Evolutionary conservation across 495 filamentous ascomycete genomes (phyloP), one percentile per base, ranked within the genome.

Genomic region (Penicillium paxilli): DNA sequence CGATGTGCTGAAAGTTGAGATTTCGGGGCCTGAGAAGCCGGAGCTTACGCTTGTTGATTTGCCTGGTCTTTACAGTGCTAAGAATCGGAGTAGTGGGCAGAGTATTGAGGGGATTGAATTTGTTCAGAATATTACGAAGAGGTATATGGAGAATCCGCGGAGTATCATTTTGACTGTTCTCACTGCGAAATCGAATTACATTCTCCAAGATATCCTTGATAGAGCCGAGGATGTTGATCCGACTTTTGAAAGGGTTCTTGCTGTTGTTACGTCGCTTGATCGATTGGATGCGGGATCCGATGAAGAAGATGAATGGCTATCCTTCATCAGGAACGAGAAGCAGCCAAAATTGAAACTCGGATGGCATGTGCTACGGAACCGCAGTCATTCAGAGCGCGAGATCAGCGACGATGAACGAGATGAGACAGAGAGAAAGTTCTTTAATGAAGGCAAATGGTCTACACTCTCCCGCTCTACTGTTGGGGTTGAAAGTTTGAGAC

Each of bases 311-410:
- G 14, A 17, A 9, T 55, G 19, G 54, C 49, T 89, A 1, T 60
- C 77, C 0, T 68, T 88, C 0, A 76, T 84, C 0, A 63, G 69
- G 23, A 92, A 91, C 54, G 70, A 81, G 24, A 80, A 90, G 46
- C 69, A 86, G 14, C 65, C 59, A 14, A 32, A 32, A 17, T 81
- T 92, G 44, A 70, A 78, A 20, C 78, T 90, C 3, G 87, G 86
- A 4, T 91, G 85, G 86, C 85, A 90, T 65, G 80, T 86, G 3
- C 63, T 92, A 20, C 80, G 80, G 7, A 90, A 89, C 55, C 73
- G 81, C 2, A 63, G 63, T 5, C 81, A 79, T 49, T 64, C 77
- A 9, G 76, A 81, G 37, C 24, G 55, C 1, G 41, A 60, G 0
- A 20, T 60, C 3, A 57, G 64, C 1, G 55, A 67, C 19, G 49